Evolutionary conservation across 1,139 yeast genomes (phyloP), one percentile per base, ranked within the genome.

Genomic region (Geotrichum bryndzae): DNA sequence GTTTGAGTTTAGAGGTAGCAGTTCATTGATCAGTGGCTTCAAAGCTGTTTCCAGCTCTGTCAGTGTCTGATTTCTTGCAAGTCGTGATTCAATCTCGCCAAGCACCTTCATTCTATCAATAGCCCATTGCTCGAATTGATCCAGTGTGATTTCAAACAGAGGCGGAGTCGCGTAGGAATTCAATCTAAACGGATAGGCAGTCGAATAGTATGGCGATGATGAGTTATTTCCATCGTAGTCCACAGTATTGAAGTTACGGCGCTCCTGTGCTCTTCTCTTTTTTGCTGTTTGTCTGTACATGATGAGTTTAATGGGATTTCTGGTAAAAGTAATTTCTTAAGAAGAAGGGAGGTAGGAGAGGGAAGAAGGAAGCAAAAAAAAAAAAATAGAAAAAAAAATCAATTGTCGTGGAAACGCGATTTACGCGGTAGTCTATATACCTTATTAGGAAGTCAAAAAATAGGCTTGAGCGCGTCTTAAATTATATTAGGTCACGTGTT

Each of bases 41-140:
- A 94, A 76, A 13, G 83, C 77, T 11, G 77, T 72, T 68, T 88
- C 94, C 54, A 84, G 82, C 63, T 91, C 97, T 66, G 82, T 82
- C 57, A 81, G 73, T 0, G 82, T 75, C 69, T 86, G 85, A 65
- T 87, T 85, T 66, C 96, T 80, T 46, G 88, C 84, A 57, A 81
- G 73, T 67, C 88, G 84, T 7, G 91, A 83, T 70, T 92, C 97
- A 58, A 94, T 86, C 72, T 91, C 97, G 63, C 90, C 83, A 64
- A 95, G 80, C 10, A 94, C 84, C 70, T 87, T 85, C 66, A 94
- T 80, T 65, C 99, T 79, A 70, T 94, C 98, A 58, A 94, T 88
- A 8, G 98, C 98, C 97, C 97, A 94, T 22, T 81, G 80, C 74
- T 94, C 99, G 73, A 94, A 95, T 71, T 94, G 89, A 67, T 92